phyloP scores from a whole-genome alignment of 352 stramenopile species.

The Phytopythium sindhum region DNA sequence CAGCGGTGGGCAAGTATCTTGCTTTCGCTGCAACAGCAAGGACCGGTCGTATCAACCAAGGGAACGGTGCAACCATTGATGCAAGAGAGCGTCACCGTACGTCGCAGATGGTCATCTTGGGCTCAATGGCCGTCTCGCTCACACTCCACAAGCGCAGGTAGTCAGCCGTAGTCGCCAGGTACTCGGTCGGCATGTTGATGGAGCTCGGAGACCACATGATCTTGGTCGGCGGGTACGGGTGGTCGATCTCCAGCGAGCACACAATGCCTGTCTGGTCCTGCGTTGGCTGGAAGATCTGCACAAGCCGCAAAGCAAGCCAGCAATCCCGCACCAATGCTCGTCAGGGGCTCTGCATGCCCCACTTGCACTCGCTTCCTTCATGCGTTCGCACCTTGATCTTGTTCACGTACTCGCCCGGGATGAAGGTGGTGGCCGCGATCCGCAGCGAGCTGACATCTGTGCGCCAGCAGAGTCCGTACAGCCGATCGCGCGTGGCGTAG shows the following conservation, averaged over 20 bases:
- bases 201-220: constrained; percentile 82
- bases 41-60: background rate
- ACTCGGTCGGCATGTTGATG: constrained; percentile 45
- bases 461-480: constrained; percentile 80
- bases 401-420: constrained; percentile 83
- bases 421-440: constrained; percentile 75
- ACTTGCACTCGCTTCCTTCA: no score
- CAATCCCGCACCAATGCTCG: background rate
- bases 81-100: constrained; percentile 17
- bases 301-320: background rate
- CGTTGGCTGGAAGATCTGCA: constrained; percentile 62
- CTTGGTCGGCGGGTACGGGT: constrained; percentile 85
- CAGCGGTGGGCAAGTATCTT: constrained; percentile 94
- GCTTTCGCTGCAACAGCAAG: constrained; percentile 24
- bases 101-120: constrained; percentile 69
- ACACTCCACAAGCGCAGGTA: constrained; percentile 83
- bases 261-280: constrained; percentile 49
- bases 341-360: background rate
- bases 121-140: constrained; percentile 68
- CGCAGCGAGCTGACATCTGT: constrained; percentile 56
- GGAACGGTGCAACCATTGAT: background rate
- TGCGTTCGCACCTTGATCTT: constrained; percentile 66
- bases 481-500: constrained; percentile 53
- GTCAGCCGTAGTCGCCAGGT: constrained; percentile 80
- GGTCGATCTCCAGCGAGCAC: constrained; percentile 69